Conservation (phyloP, 495 filamentous ascomycete species). For the Cercophora newfieldiana region DNA sequence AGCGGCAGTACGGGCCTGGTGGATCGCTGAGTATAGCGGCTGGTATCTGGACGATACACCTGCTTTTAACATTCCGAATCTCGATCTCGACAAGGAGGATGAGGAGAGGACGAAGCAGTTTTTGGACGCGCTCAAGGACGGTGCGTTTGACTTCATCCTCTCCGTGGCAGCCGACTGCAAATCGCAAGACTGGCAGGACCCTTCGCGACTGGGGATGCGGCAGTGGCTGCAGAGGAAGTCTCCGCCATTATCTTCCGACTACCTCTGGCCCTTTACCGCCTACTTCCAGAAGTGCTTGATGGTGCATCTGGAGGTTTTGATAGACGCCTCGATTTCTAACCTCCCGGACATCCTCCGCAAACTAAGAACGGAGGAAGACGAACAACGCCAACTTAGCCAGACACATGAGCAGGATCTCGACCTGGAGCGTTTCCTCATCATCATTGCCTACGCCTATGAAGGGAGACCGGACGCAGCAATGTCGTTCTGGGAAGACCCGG, state of each 20-base stretch:
- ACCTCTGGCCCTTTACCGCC: conserved; percentile 54
- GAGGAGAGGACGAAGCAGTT: conserved; percentile 69
- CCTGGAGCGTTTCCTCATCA: conserved; percentile 86
- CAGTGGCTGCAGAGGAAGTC: conserved; percentile 77
- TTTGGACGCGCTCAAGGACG: conserved; percentile 76
- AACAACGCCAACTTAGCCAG: conserved; percentile 71
- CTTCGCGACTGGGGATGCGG: conserved; percentile 70
- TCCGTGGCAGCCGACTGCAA: conserved; percentile 77
- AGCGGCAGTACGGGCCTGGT: conserved; percentile 72
- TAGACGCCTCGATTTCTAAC: conserved; percentile 90
- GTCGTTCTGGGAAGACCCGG: conserved; percentile 84
- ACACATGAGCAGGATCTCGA: conserved; percentile 73
- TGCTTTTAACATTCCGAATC: conserved; percentile 55
- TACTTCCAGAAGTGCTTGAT: conserved; percentile 70
- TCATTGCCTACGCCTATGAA: conserved; percentile 90
- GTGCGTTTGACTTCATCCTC: conserved; percentile 88
- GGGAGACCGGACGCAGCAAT: conserved; percentile 76
- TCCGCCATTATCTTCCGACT: conserved; percentile 60
- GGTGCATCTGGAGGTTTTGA: conserved; percentile 77
- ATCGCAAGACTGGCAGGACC: conserved; percentile 73
- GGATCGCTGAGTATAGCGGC: conserved; percentile 89
- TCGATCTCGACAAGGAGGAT: conserved; percentile 62
- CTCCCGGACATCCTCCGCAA: conserved; percentile 88
- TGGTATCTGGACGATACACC: conserved; percentile 74
- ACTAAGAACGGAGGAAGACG: conserved; percentile 86